phyloP scores from a whole-genome alignment of 192 early-diverging fungal species.

The Allomyces javanicus region DNA sequence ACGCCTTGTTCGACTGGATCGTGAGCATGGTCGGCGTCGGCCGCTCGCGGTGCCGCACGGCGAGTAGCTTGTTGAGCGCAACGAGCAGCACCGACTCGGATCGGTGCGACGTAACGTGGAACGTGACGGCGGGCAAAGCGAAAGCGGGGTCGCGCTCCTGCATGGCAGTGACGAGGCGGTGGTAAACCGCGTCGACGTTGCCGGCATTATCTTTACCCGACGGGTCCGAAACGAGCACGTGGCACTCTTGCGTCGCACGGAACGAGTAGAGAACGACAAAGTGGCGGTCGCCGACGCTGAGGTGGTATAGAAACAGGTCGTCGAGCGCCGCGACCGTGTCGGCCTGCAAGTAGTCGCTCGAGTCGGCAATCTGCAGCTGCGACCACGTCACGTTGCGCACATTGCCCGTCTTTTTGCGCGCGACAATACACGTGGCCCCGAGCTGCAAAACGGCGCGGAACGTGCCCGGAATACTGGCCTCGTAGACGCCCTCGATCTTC shows the following conservation, averaged over 20 bases:
- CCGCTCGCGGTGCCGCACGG: conserved; percentile 35
- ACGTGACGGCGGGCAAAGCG: conserved; percentile 6
- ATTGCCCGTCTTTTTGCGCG: conserved; percentile 1
- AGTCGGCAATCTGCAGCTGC: not conserved
- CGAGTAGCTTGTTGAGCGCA: conserved; percentile 37
- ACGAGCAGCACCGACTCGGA: conserved; percentile 29
- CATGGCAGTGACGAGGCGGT: not conserved
- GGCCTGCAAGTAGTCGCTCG: conserved; percentile 1
- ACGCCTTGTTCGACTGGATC: not conserved
- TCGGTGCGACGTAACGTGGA: conserved; percentile 21
- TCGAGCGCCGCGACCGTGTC: conserved; percentile 19
- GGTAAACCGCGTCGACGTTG: not conserved
- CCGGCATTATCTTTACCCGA: not conserved
- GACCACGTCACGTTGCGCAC: not conserved
- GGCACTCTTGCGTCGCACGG: not conserved
- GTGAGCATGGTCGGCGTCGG: conserved; percentile 44
- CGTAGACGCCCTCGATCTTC: conserved; percentile 80
- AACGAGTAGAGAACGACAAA: not conserved
- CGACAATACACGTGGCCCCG: conserved; percentile 37
- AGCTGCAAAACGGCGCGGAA: conserved; percentile 63
- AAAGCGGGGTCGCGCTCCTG: not conserved
- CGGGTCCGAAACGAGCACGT: not conserved
- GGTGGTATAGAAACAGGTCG: conserved; percentile 65
- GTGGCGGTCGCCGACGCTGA: conserved; percentile 5
- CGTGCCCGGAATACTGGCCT: conserved; percentile 63